Base-by-base conservation (phyloP, 352 stramenopile genomes). In the Phytophthora pistaciae region DNA sequence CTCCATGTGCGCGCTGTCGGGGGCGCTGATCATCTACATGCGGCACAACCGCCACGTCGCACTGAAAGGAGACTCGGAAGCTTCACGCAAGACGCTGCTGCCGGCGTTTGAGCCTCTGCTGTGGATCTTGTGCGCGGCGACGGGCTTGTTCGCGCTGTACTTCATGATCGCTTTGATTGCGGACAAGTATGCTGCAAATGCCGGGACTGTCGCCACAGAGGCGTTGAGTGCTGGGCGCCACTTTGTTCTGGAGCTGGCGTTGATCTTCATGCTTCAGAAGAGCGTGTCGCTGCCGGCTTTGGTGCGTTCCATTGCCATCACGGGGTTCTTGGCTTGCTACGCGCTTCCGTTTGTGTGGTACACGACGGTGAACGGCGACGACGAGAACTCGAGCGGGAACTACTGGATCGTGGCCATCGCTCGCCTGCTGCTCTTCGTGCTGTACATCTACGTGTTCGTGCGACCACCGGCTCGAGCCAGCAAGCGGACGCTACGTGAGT, bases 251-350 rank as follows among this genome's bases (percentile, higher is more conserved):
- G 53, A 87, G 20, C 62, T 88, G 31, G 62, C 85, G 31, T 53
- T 82, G 11, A 70, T 90, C 14, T 90, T 90, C 38, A 84, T 90
- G 65, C 72, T 84, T 13, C 79, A 89, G 31, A 84, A 85, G 62
- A 87, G 77, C 42, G 77, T 87, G 3, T 85, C 83, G 11, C 61
- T 83, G 25, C 81, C 79, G 1, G 80, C 83, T 1, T 69, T 91
- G 25, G 10, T 60, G 23, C 74, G 83, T 13, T 68, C 81, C 0
- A 60, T 82, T 18, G 21, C 50, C 16, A 65, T 87, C 33, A 80
- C 79, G 4, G 11, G 76, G 4, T 25, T 77, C 6, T 61, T 89
- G 3, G 72, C 79, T 20, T 73, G 59, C 13, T 89, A 87, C 57
- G 71, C 74, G 31, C 56, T 89, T 27, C 81, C 77, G 2, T 66